These are phyloP conservation scores for Larix sibirica DNA, from an alignment of 83 land plant genomes.

Conservation along the genomic window DNA sequence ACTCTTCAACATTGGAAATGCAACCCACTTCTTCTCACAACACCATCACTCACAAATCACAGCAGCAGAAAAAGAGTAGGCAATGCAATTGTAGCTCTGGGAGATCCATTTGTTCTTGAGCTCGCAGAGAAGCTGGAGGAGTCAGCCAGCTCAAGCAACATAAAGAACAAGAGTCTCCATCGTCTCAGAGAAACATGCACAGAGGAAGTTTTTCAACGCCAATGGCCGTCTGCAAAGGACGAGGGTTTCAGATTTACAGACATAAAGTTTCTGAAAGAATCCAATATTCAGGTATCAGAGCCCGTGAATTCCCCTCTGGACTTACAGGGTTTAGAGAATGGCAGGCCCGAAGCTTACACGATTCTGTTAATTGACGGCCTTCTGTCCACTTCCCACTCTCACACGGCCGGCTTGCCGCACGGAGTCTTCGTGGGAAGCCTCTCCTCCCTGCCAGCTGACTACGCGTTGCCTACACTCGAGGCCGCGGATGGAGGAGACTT, in stretches of 20 bases:
- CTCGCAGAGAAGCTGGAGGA: slow-evolving; percentile 93
- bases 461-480: slow-evolving; percentile 10
- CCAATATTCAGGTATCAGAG: slow-evolving; percentile 20
- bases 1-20: no score
- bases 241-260: slow-evolving; percentile 93
- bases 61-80: neutral
- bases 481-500: slow-evolving; percentile 45
- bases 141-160: slow-evolving; percentile 31
- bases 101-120: slow-evolving; percentile 82
- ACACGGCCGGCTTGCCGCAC: slow-evolving; percentile 41
- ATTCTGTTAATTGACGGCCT: slow-evolving; percentile 63
- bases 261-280: slow-evolving; percentile 54
- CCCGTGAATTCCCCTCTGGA: slow-evolving; percentile 31
- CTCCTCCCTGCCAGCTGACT: slow-evolving; percentile 33
- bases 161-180: slow-evolving; percentile 26
- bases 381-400: slow-evolving; percentile 34
- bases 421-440: slow-evolving; percentile 67
- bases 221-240: slow-evolving; percentile 76
- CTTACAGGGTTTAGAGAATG: neutral
- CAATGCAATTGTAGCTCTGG: slow-evolving; percentile 24
- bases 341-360: slow-evolving; percentile 10
- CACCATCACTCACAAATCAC: no score
- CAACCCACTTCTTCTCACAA: no score
- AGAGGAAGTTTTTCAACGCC: slow-evolving; percentile 49
- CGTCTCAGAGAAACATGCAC: slow-evolving; percentile 67